Conservation (phyloP, 164 flowering plant genomes). For the Chimonanthus salicifolius region DNA sequence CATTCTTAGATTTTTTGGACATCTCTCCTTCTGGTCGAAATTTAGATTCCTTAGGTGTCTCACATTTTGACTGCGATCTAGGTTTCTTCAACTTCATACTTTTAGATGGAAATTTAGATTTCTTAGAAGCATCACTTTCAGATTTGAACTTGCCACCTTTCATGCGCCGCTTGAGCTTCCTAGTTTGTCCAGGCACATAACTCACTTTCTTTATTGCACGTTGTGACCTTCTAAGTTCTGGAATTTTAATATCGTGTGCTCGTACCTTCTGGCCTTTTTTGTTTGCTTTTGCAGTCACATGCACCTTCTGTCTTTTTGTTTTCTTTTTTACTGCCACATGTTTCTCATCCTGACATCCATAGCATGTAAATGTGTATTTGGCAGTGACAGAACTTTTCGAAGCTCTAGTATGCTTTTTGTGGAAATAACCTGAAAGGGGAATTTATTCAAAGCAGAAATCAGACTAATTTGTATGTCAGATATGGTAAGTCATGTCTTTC, state of each 20-base stretch:
- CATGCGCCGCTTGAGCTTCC: conserved; percentile 27
- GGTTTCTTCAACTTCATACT: no score
- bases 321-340: conserved; percentile 17
- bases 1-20: conserved; percentile 23
- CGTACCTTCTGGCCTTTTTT: conserved; percentile 1
- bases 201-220: conserved; percentile 53
- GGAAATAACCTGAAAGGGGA: conserved; percentile 61
- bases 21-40: conserved; percentile 25
- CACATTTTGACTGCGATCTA: not conserved
- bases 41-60: not conserved
- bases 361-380: conserved; percentile 53
- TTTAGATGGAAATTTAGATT: conserved; percentile 11
- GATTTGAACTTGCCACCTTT: conserved; percentile 29
- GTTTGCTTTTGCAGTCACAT: conserved; percentile 6
- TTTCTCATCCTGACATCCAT: conserved; percentile 42
- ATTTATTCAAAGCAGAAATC: conserved; percentile 7
- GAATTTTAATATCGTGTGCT: not conserved
- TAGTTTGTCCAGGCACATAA: conserved; percentile 24
- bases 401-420: conserved; percentile 65
- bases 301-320: conserved; percentile 19
- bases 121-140: conserved; percentile 23
- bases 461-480: not conserved
- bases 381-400: conserved; percentile 31
- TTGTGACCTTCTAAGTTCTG: conserved; percentile 26
- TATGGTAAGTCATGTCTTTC: not conserved